A percentile compares a stretch with the other conserved stretches of the same genome.
These are phyloP conservation scores for Paramecium sexaurelia DNA, from an alignment of 73 alveolate genomes.

Conservation along the genomic window DNA sequence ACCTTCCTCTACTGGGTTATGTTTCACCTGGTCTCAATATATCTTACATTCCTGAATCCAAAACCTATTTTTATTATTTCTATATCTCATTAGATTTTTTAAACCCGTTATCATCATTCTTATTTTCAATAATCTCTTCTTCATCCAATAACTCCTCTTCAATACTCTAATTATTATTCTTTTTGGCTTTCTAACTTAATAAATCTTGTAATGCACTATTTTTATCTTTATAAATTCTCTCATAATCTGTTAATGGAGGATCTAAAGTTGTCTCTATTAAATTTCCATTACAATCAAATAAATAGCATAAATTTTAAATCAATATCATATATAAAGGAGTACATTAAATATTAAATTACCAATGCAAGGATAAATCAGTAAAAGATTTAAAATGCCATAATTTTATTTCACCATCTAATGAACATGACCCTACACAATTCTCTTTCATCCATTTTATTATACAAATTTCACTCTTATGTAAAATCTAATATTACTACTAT, in stretches of 20 bases:
- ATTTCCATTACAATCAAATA: slow-evolving; percentile 11
- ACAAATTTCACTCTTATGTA: background rate
- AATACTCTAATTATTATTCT: background rate
- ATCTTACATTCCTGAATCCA: background rate
- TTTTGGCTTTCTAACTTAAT: background rate
- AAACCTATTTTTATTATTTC: background rate
- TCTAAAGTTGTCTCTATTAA: background rate
- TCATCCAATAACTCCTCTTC: background rate
- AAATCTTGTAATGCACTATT: background rate
- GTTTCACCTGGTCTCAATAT: slow-evolving; percentile 48
- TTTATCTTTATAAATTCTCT: background rate
- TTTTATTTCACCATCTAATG: slow-evolving; percentile 2
- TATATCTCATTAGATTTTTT: background rate
- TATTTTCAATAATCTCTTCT: background rate
- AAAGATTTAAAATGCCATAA: slow-evolving; percentile 44
- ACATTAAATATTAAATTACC: background rate
- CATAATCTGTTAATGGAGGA: background rate
- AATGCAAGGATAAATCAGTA: slow-evolving; percentile 19
- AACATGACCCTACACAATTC: background rate
- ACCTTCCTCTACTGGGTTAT: background rate
- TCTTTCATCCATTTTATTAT: slow-evolving; percentile 33
- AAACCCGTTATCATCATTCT: background rate
- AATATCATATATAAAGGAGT: background rate
- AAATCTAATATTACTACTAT: background rate
- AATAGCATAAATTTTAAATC: background rate